phyloP scores from a whole-genome alignment of 2,329 filamentous ascomycete species.

The Geosmithia putterillii region DNA sequence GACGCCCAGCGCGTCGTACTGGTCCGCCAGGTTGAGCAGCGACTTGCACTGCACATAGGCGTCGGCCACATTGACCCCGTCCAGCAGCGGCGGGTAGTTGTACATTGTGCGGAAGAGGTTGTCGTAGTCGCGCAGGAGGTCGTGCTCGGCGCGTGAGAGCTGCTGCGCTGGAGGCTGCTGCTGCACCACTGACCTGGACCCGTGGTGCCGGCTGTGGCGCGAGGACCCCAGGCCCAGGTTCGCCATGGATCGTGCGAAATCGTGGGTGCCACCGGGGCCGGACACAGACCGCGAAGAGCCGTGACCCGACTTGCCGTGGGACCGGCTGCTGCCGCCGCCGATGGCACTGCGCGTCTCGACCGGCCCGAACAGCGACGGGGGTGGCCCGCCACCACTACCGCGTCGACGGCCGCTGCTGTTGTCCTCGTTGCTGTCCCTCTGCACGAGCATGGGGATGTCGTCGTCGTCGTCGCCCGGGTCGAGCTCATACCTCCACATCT shows the following conservation, averaged over 20 bases:
- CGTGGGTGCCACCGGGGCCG: conserved; percentile 20
- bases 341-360: conserved; percentile 28
- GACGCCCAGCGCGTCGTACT: conserved; percentile 82
- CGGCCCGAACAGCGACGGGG: conserved; percentile 19
- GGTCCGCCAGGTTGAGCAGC: conserved; percentile 77
- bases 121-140: conserved; percentile 83
- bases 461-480: conserved; percentile 61
- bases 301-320: conserved; percentile 6
- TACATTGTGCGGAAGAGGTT: conserved; percentile 95
- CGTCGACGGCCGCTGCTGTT: background rate
- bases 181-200: conserved; percentile 1
- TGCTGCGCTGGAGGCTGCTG: conserved; percentile 15
- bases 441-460: conserved; percentile 79
- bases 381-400: too few species aligned
- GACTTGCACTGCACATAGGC: conserved; percentile 93
- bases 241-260: conserved; percentile 80
- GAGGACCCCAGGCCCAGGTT: conserved; percentile 48
- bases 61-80: conserved; percentile 78
- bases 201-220: conserved; percentile 26
- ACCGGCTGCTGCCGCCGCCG: background rate
- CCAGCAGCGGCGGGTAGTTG: conserved; percentile 74
- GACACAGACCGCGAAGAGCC: conserved; percentile 42
- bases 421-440: conserved; percentile 44
- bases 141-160: conserved; percentile 50
- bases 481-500: conserved; percentile 77